Evolutionary conservation across 1,284 basidiomycete genomes (phyloP), one percentile per base, ranked within the genome.

Genomic region (Fomitiporia mediterranea): DNA sequence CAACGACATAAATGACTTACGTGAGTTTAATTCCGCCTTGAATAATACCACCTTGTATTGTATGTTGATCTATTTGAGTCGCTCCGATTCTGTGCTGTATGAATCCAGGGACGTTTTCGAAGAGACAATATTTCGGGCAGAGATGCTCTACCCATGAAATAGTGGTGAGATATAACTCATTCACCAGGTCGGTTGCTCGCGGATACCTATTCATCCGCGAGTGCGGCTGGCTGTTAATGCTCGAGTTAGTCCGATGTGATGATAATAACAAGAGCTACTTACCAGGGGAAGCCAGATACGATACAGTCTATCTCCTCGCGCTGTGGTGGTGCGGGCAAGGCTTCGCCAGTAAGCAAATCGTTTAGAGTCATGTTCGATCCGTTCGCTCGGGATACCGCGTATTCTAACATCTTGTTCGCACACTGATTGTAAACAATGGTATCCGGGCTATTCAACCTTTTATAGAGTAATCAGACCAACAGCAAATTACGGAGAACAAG

Each of bases 41-140:
- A 27, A 76, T 71, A 37, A 88, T 79, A 0, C 83, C 84, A 19
- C 83, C 85, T 47, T 73, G 72, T 0, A 81, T 70, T n/a, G 68
- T 65, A 66, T 84, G 68, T 28, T 63, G 61, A n/a, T 73, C 70
- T 2, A 68, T 70, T 63, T 86, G 83, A 7, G 61, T 68, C 0
- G 80, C 73, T 55, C 78, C 77, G 17, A 89, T 75, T 9, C 70
- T 76, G 61, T 75, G 84, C 11, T 65, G 68, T 1, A 87, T 63
- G 63, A 90, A 89, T 0, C 87, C 88, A 0, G 79, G 72, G 9
- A 90, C 87, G 62, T 90, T 90, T 66, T 90, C 87, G 44, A 89
- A 80, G 60, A 83, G 75, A 58, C 79, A 80, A 54, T 79, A 80
- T n/a, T 72, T 70, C 0, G 89, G 86, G 30, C 69, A 67, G 25